These are phyloP conservation scores for Jatropha podagrica DNA, from an alignment of 441 rosid species.

Conservation along the genomic window DNA sequence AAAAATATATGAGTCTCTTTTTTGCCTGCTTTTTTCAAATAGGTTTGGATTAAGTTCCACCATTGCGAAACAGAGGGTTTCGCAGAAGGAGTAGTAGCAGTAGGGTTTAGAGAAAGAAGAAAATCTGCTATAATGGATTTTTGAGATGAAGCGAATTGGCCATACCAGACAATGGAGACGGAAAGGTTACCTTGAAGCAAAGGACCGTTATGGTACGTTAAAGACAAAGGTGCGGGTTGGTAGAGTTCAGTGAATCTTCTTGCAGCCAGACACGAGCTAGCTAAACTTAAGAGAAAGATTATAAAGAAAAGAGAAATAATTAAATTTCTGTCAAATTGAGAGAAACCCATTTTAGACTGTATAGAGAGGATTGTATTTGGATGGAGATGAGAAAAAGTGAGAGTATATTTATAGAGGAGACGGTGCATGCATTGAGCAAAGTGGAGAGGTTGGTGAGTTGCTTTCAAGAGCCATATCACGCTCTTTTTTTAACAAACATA, in stretches of 20 bases:
- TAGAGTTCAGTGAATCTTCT: conserved; percentile 32
- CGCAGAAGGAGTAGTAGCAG: neutral
- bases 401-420: conserved; percentile 16
- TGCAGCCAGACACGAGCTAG: conserved; percentile 22
- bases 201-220: conserved; percentile 37
- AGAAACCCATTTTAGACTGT: conserved; percentile 14
- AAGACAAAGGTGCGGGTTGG: conserved; percentile 30
- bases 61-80: conserved; percentile 27
- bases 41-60: conserved; percentile 35
- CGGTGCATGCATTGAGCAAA: conserved; percentile 25
- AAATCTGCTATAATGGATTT: conserved; percentile 38
- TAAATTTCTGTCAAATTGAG: conserved; percentile 6
- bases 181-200: conserved; percentile 37
- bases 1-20: conserved; percentile 15
- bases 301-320: conserved; percentile 20
- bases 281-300: conserved; percentile 13
- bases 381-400: neutral
- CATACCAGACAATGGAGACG: conserved; percentile 41
- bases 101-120: conserved; percentile 28
- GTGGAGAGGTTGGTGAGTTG: conserved; percentile 14
- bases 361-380: neutral
- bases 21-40: conserved; percentile 35
- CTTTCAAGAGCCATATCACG: conserved; percentile 26
- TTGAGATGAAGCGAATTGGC: conserved; percentile 33
- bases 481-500: neutral